phyloP scores from a whole-genome alignment of 2,329 filamentous ascomycete genomes.

The Geosmithia flava region DNA sequence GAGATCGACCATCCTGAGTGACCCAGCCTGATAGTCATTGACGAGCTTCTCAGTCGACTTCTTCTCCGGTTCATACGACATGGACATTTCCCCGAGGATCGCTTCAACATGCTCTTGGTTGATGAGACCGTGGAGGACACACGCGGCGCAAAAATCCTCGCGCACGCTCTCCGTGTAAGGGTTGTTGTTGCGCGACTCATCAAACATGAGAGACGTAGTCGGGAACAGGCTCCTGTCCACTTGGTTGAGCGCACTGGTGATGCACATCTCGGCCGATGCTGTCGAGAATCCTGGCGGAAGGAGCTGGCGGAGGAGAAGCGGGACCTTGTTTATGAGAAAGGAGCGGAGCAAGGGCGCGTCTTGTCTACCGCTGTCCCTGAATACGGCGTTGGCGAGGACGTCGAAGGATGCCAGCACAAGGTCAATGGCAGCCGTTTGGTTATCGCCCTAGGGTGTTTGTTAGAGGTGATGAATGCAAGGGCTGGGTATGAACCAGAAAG shows the following conservation, averaged over 20 bases:
- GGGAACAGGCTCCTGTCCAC: constrained; percentile 69
- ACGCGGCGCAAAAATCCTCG: constrained; percentile 78
- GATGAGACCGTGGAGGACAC: constrained; percentile 78
- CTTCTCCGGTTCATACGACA: constrained; percentile 65
- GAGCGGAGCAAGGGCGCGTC: constrained; percentile 67
- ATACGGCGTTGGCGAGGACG: constrained; percentile 74
- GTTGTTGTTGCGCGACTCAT: constrained; percentile 43
- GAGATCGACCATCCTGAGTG: constrained; percentile 61
- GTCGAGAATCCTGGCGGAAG: constrained; percentile 59
- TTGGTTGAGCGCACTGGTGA: constrained; percentile 61
- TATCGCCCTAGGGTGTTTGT: constrained; percentile 45
- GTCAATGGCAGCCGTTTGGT: constrained; percentile 66
- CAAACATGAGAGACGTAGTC: constrained; percentile 46
- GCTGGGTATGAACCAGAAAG: neutral
- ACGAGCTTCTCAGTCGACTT: constrained; percentile 71
- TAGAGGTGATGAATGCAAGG: constrained; percentile 1
- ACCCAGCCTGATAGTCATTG: constrained; percentile 63
- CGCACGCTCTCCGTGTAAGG: constrained; percentile 46
- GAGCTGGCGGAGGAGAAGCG: constrained; percentile 38
- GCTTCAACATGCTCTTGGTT: constrained; percentile 64
- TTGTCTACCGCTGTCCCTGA: constrained; percentile 44
- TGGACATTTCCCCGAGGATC: constrained; percentile 72
- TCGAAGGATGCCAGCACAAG: constrained; percentile 85
- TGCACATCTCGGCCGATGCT: constrained; percentile 60
- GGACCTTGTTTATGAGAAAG: constrained; percentile 64